Evolutionary conservation across 1,139 yeast genomes (phyloP).

Genomic region (Blastobotrys buckinghamii): DNA sequence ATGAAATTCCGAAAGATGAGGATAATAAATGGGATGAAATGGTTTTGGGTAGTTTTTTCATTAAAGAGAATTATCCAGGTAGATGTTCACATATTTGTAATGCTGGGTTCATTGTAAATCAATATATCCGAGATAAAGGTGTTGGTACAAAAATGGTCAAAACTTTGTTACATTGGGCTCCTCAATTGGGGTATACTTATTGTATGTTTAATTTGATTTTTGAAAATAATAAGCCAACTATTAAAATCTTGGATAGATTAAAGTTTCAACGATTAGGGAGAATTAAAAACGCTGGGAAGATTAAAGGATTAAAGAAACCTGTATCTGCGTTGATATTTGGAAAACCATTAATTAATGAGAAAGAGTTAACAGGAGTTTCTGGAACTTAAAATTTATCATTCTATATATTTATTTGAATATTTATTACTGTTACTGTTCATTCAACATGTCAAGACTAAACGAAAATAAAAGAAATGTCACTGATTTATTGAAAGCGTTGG

Average conservation of each 20-base stretch:
- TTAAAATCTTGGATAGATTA: constrained; percentile 69
- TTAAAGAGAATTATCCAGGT: constrained; percentile 90
- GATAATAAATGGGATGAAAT: constrained; percentile 68
- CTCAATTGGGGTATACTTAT: constrained; percentile 77
- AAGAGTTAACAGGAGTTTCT: too few species aligned
- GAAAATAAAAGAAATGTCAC: too few species aligned
- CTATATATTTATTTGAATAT: too few species aligned
- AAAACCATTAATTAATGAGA: constrained; percentile 39
- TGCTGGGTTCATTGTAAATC: constrained; percentile 81
- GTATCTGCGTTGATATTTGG: constrained; percentile 78
- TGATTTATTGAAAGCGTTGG: too few species aligned
- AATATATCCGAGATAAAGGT: constrained; percentile 87
- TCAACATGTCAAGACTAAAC: too few species aligned
- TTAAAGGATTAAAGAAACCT: constrained; percentile 76
- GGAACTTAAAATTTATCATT: too few species aligned
- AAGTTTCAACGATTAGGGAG: constrained; percentile 75
- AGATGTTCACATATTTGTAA: constrained; percentile 91
- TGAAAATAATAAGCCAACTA: constrained; percentile 79
- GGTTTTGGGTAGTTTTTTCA: constrained; percentile 77
- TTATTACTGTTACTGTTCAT: too few species aligned
- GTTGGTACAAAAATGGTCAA: constrained; percentile 81
- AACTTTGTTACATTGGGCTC: constrained; percentile 87
- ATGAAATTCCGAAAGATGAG: constrained; percentile 26
- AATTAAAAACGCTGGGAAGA: constrained; percentile 75
- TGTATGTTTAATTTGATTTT: constrained; percentile 80